Base-by-base conservation (phyloP, 2,329 filamentous ascomycete genomes). In the Penicillium olsonii region DNA sequence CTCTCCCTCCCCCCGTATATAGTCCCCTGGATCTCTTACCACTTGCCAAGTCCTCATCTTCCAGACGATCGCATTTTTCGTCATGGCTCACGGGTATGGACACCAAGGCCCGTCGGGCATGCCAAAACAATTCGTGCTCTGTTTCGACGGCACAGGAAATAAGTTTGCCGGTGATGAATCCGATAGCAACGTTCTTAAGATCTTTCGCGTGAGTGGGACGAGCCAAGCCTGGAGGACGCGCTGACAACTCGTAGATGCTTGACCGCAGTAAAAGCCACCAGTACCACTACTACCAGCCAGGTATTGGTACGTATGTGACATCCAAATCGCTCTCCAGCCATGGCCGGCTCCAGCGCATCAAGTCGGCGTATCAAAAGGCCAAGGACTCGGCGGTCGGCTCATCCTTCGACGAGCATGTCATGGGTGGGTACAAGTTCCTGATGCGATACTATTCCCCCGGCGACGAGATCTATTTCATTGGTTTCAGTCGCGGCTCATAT, bases 341-440 rank as follows among this genome's bases (percentile, higher is more conserved):
- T 50, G 65, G 69, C 20, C 62, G 66, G 18, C 57, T 71, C 19
- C 66, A 69, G 47, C 66, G 69, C 47, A 84, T 87, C 52, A 90
- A 90, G 59, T 69, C 66, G 14, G 66, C 65, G 20, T 70, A 70
- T 45, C 48, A 66, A 22, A 71, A 71, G 48, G 68, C 68, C 42
- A 71, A 70, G 43, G 89, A 94, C 67, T 88, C 87, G 3, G 89
- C 88, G 9, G 71, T 95, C 52, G 90, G 90, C 1, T 87, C 87
- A 0, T 90, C 86, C 0, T 92, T 95, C 56, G 88, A 87, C 57
- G 80, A 90, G 48, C 89, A 94, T 70, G 89, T 94, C 10, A 88
- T 94, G 59, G 88, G 85, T 7, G 89, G 88, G 1, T 94, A 94
- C 69, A 84, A 85, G 46, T 90, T 92, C 66, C 75, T 90, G 38